These are phyloP conservation scores for Mucor sp. DNA, from an alignment of 371 early-diverging fungal species.

Conservation along the genomic window DNA sequence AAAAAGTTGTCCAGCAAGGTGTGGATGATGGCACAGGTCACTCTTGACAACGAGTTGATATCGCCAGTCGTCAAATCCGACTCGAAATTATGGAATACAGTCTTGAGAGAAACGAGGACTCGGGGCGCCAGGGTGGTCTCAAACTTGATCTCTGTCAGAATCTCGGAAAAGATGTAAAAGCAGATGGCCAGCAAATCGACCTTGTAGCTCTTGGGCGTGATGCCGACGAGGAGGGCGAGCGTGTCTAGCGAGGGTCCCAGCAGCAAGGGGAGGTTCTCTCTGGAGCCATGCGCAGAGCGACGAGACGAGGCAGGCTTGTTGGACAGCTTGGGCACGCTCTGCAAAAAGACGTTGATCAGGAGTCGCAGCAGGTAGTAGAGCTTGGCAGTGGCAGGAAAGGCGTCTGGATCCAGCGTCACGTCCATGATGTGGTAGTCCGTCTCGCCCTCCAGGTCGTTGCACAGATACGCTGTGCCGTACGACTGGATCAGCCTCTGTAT, in stretches of 20 bases:
- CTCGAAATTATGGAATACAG: conserved; percentile 41
- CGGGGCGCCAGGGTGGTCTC: conserved; percentile 39
- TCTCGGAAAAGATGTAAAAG: conserved; percentile 41
- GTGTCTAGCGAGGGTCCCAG: conserved; percentile 49
- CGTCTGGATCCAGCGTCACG: conserved; percentile 37
- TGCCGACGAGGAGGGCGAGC: conserved; percentile 38
- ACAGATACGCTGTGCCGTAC: conserved; percentile 43
- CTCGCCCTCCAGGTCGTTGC: conserved; percentile 40
- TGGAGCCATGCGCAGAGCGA: conserved; percentile 10
- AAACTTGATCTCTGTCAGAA: conserved; percentile 33
- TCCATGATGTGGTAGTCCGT: conserved; percentile 31
- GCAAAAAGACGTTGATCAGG: conserved; percentile 53
- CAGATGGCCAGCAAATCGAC: conserved; percentile 50
- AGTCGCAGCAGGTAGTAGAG: conserved; percentile 51
- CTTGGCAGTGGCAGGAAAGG: conserved; percentile 49
- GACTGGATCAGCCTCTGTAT: conserved; percentile 44
- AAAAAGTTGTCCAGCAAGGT: conserved; percentile 36
- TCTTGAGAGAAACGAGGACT: conserved; percentile 47
- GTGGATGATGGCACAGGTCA: conserved; percentile 36
- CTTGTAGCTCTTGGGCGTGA: conserved; percentile 44
- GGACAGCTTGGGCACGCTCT: conserved; percentile 44
- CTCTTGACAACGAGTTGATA: conserved; percentile 29
- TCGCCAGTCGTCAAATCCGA: conserved; percentile 22
- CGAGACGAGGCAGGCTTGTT: conserved; percentile 28
- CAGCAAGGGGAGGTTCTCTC: conserved; percentile 25